Evolutionary conservation across 140 eudicot genomes (phyloP).

Genomic region (Anethum foeniculum): DNA sequence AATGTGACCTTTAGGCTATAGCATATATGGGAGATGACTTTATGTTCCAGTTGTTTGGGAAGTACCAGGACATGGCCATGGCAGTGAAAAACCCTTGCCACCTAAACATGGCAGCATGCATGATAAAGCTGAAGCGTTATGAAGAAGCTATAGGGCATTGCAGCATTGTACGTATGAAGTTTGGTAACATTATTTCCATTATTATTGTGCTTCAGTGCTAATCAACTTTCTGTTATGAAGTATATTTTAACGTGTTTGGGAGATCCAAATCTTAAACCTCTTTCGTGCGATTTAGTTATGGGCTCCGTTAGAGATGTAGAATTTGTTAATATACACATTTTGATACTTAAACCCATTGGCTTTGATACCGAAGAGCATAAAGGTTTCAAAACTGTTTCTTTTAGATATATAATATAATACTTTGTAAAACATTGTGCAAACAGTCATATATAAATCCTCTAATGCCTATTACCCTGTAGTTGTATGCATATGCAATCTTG

Average conservation of each 20-base stretch:
- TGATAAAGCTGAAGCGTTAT: constrained; percentile 77
- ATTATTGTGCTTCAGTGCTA: neutral
- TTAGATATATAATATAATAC: neutral
- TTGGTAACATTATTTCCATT: neutral
- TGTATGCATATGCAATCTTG: neutral
- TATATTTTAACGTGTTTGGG: neutral
- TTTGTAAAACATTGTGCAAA: neutral
- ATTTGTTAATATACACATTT: neutral
- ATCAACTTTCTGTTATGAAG: neutral
- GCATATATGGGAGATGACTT: constrained; percentile 98
- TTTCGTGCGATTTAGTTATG: neutral
- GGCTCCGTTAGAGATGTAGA: neutral
- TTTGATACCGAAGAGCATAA: neutral
- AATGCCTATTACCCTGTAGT: neutral
- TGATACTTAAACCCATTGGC: neutral
- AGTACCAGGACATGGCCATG: constrained; percentile 92
- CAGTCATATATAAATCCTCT: neutral
- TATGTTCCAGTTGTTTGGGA: constrained; percentile 96
- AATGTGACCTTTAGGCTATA: constrained; percentile 52
- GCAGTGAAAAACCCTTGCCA: constrained; percentile 96
- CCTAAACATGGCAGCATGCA: constrained; percentile 92
- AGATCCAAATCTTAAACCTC: neutral
- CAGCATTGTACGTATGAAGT: constrained; percentile 49
- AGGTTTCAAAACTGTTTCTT: neutral
- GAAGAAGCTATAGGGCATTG: constrained; percentile 92